Evolutionary conservation across 441 rosid genomes (phyloP).

Genomic region (Gossypium laxum): DNA sequence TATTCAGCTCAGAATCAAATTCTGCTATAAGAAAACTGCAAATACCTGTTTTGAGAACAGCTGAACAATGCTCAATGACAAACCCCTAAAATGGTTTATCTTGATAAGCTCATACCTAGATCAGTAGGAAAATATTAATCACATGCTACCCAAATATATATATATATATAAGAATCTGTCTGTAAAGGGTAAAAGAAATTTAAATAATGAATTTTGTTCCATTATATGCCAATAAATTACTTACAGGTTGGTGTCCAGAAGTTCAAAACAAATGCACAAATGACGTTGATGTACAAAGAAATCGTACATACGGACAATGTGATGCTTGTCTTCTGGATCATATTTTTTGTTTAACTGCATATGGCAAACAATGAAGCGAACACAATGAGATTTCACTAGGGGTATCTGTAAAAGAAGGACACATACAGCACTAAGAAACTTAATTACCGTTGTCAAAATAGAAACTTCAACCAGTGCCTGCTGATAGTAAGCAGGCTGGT

Average conservation of each 20-base stretch:
- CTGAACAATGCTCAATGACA: conserved; percentile 90
- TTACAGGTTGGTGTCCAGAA: conserved; percentile 95
- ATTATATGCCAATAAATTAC: conserved; percentile 20
- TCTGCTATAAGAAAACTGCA: conserved; percentile 13
- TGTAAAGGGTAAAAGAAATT: conserved; percentile 9
- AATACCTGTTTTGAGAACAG: conserved; percentile 93
- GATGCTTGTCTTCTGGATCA: conserved; percentile 98
- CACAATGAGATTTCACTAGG: conserved; percentile 14
- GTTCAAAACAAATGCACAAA: conserved; percentile 93
- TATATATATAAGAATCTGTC: neutral
- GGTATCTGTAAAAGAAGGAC: conserved; percentile 6
- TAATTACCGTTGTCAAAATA: conserved; percentile 74
- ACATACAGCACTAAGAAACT: conserved; percentile 14
- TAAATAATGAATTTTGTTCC: conserved; percentile 2
- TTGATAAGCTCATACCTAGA: conserved; percentile 95
- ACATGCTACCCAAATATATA: conserved; percentile 4
- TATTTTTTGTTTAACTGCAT: conserved; percentile 89
- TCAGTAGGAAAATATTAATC: conserved; percentile 16
- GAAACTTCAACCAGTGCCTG: conserved; percentile 98
- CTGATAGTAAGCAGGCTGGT: conserved; percentile 95
- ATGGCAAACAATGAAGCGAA: conserved; percentile 22
- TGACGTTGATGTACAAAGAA: conserved; percentile 79
- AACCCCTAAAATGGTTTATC: conserved; percentile 87
- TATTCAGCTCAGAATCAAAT: conserved; percentile 8
- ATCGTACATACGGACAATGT: conserved; percentile 93